Base-by-base conservation (phyloP, 805 yeast genomes). In the Kazachstania psychrophila region DNA sequence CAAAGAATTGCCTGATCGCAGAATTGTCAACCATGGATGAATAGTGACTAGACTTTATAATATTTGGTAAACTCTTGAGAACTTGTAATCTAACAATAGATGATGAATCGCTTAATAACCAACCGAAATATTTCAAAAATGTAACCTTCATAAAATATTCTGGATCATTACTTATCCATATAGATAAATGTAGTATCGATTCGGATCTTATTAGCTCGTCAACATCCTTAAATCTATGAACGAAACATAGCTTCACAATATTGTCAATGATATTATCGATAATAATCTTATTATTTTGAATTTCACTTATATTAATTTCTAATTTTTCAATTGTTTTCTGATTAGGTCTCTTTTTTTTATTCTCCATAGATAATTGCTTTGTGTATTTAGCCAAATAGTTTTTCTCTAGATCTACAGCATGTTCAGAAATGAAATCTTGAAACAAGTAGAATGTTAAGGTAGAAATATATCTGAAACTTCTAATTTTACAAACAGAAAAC, bases 171-270 rank as follows among this genome's bases (percentile, higher is more conserved):
- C 70, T 66, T 61, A 84, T 81, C 84, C 94, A 82, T 13, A 59
- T 63, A n/a, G 85, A 76, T 34, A 87, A 62, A 24, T 70, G 67
- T 7, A 56, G 48, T 47, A 84, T 64, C 37, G 95, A 80, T 39
- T 79, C 86, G 22, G 71, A 69, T 47, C 96, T 69, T 24, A 88
- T 81, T 5, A 56, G 54, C 5, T 78, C 73, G 51, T 85, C 94
- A 11, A 79, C 68, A 56, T 88, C 96, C 44, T 87, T 75, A 54
- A 82, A 83, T 45, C 96, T 65, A 50, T 79, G 84, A 9, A 75
- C 72, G 53, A 85, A 83, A 7, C 79, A 71, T 2, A 79, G 67
- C 45, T 73, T 76, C 23, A 77, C 70, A 8, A 83, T 69, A 43
- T 85, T 94, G 39, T 69, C 73, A 27, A 82, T 66, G 38, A 73